A percentile compares a stretch with the other conserved stretches of the same genome.
Conservation (phyloP, 768 basidiomycete species). For the Artomyces pyxidatus region DNA sequence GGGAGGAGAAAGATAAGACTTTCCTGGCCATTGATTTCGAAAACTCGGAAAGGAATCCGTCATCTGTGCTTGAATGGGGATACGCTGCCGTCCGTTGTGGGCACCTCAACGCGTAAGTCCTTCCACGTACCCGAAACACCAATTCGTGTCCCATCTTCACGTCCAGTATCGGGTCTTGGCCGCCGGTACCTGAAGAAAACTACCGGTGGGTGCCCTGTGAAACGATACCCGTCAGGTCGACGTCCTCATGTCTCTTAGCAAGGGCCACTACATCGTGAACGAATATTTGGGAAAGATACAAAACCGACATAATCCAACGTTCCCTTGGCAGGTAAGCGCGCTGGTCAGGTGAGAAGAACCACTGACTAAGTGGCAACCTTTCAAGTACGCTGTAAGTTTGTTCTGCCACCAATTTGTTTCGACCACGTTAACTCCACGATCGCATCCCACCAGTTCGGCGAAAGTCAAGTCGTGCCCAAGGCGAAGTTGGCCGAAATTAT, state of each 20-base stretch:
- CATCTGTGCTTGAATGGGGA: constrained; percentile 69
- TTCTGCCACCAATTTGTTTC: constrained; percentile 2
- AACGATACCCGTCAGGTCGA: too few relatives aligned
- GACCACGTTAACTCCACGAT: constrained; percentile 1
- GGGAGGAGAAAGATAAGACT: constrained; percentile 63
- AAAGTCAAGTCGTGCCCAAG: constrained; percentile 63
- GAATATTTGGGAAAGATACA: constrained; percentile 60
- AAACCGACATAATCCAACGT: constrained; percentile 56
- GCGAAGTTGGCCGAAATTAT: constrained; percentile 63
- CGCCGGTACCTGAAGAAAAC: constrained; percentile 65
- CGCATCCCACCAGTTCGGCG: constrained; percentile 51
- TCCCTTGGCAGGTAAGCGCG: constrained; percentile 62
- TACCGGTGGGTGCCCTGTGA: constrained; percentile 68
- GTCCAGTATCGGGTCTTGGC: constrained; percentile 61
- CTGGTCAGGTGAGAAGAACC: constrained; percentile 13
- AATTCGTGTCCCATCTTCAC: neutral
- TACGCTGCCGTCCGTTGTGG: constrained; percentile 74
- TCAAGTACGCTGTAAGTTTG: constrained; percentile 62
- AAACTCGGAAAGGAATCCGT: constrained; percentile 64
- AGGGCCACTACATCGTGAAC: constrained; percentile 66
- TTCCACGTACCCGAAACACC: neutral
- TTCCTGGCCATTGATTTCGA: constrained; percentile 73
- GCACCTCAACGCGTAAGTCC: constrained; percentile 56
- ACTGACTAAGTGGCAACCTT: constrained; percentile 13
- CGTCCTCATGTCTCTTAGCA: constrained; percentile 22